Base-by-base conservation (phyloP, 495 filamentous ascomycete species). In the Alectoria sarmentosa region DNA sequence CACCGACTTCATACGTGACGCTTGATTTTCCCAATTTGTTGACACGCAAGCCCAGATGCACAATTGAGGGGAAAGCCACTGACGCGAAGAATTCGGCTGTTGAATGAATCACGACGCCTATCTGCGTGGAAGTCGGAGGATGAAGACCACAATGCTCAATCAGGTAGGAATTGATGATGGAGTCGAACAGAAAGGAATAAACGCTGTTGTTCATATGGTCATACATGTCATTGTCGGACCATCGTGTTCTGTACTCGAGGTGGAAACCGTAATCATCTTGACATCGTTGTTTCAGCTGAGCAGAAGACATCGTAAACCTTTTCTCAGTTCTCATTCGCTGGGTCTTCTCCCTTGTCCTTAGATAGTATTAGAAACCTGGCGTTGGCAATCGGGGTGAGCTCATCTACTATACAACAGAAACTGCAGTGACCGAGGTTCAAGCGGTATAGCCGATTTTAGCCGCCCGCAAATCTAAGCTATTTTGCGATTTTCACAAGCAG, bases 221-320 rank as follows among this genome's bases (percentile, higher is more conserved):
- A 75, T 96, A 98, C 89, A 96, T 94, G 77, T 97, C 93, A 71
- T 97, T 97, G 75, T 98, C 94, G 71, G 81, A 86, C 93, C 93
- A 98, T 86, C 93, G 79, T 63, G 92, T 96, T 63, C 92, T 80
- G 75, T 95, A 96, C 54, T 91, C 87, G 26, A 92, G 82, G 61
- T 88, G 80, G 74, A 88, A 96, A 48, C 79, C 76, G 74, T 97
- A 98, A 73, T 96, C 89, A 32, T 73, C 76, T 60, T 90, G 79
- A 61, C 76, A 82, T 15, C 88, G 83, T 60, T 75, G 77, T 74
- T 90, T 93, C 49, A 90, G 66, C 28, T 54, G 19, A 14, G 36
- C 26, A 14, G 44, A 21, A 8, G 58, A 30, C 64, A 66, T 62
- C 58, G 26, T 58, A 26, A 10, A 17, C 23, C 59, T 75, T 88